A percentile compares a stretch with the other conserved stretches of the same genome.
Conservation (phyloP, 2,329 filamentous ascomycete species). For the Paracoccidioides brasiliensis region DNA sequence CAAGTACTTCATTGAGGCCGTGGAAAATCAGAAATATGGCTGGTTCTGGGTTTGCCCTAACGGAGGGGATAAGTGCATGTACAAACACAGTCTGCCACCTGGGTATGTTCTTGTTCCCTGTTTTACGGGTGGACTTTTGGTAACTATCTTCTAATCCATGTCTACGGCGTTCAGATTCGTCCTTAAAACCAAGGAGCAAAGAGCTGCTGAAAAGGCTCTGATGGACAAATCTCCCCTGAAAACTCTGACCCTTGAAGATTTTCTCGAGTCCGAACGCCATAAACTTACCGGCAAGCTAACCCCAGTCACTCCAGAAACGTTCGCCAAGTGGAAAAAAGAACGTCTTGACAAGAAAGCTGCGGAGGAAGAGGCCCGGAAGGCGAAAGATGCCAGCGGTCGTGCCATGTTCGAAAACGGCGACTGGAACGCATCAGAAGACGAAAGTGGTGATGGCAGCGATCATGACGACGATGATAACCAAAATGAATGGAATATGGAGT, state of each 20-base stretch:
- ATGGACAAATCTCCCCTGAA: conserved; percentile 92
- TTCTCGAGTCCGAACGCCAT: conserved; percentile 89
- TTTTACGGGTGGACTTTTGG: not conserved
- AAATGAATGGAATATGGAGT: conserved; percentile 53
- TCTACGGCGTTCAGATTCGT: conserved; percentile 53
- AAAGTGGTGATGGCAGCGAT: conserved; percentile 48
- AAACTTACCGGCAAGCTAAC: conserved; percentile 86
- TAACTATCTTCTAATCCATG: conserved; percentile 10
- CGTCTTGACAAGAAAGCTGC: conserved; percentile 90
- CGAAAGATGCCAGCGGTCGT: conserved; percentile 90
- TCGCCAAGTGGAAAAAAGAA: conserved; percentile 95
- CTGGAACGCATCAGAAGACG: conserved; percentile 58
- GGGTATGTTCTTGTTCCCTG: conserved; percentile 51
- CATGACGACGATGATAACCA: conserved; percentile 46
- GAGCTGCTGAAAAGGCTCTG: conserved; percentile 85
- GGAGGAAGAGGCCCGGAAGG: conserved; percentile 75
- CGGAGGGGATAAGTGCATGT: conserved; percentile 95
- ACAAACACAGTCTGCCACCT: conserved; percentile 85
- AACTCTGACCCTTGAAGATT: conserved; percentile 92
- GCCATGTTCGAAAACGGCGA: conserved; percentile 94
- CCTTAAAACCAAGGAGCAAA: conserved; percentile 94
- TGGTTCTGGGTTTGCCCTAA: conserved; percentile 99
- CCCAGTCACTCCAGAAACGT: conserved; percentile 82
- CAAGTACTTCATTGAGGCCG: conserved; percentile 95
- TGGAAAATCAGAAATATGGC: conserved; percentile 96